Evolutionary conservation across 768 basidiomycete genomes (phyloP).

Genomic region (Tricholoma bakamatsutake): DNA sequence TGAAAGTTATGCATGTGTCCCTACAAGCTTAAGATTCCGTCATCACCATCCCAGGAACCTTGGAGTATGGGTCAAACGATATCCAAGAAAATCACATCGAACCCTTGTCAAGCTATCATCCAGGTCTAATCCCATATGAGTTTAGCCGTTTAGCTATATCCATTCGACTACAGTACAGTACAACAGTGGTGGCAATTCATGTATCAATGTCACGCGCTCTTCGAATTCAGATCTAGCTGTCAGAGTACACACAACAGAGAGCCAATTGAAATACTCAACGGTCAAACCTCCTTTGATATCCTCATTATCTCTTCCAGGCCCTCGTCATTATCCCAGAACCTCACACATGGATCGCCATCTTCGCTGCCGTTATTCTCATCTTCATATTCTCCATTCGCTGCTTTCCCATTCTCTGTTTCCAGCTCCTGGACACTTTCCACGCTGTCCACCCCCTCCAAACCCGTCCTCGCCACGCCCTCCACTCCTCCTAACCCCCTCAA

Average conservation of each 20-base stretch:
- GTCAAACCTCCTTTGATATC: conserved; percentile 49
- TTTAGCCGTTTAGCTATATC: too few relatives aligned
- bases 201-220: not conserved
- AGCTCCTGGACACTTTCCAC: conserved; percentile 28
- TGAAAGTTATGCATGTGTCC: too few relatives aligned
- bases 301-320: conserved; percentile 68
- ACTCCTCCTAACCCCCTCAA: conserved; percentile 22
- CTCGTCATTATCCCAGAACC: conserved; percentile 71
- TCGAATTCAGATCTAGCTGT: not conserved
- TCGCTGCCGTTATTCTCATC: conserved; percentile 13
- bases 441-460: conserved; percentile 11
- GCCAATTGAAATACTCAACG: not conserved
- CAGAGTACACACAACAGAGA: not conserved
- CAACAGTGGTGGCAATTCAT: not conserved
- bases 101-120: too few relatives aligned
- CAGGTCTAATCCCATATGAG: too few relatives aligned
- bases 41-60: too few relatives aligned
- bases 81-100: too few relatives aligned
- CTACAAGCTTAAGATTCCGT: too few relatives aligned
- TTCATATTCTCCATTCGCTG: conserved; percentile 13
- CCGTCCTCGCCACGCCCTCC: conserved; percentile 10
- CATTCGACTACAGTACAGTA: not conserved
- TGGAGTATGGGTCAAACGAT: too few relatives aligned
- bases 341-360: conserved; percentile 19
- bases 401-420: conserved; percentile 15